phyloP scores from a whole-genome alignment of 352 stramenopile genomes.

The Globisporangium spinosum region DNA sequence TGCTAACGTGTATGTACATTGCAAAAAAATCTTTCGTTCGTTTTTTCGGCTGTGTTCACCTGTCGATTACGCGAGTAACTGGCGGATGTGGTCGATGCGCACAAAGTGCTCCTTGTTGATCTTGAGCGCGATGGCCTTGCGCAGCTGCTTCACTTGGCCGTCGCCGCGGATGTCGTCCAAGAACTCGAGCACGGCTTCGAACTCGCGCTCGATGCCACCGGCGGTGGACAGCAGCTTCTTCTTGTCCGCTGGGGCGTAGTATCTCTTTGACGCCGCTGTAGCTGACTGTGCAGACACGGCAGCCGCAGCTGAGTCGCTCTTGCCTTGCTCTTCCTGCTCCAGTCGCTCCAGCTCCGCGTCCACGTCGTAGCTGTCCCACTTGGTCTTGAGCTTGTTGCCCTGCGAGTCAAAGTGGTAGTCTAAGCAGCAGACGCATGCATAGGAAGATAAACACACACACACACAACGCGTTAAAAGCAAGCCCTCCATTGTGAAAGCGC shows the following conservation, averaged over 20 bases:
- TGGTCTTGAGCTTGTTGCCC: conserved; percentile 85
- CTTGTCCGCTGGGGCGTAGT: conserved; percentile 26
- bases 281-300: neutral
- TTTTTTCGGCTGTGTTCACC: neutral
- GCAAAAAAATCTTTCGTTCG: neutral
- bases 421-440: conserved; percentile 19
- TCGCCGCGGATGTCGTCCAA: conserved; percentile 68
- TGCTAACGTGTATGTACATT: neutral
- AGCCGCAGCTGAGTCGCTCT: neutral
- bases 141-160: conserved; percentile 57
- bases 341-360: conserved; percentile 71
- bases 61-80: conserved; percentile 9
- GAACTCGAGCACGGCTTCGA: conserved; percentile 74
- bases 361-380: conserved; percentile 81
- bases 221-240: conserved; percentile 40
- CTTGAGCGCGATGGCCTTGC: conserved; percentile 63
- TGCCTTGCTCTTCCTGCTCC: conserved; percentile 42
- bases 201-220: conserved; percentile 66
- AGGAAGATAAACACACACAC: conserved; percentile 1
- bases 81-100: conserved; percentile 61
- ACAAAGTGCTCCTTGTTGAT: conserved; percentile 66
- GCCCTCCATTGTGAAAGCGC: neutral
- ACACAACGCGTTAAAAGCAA: neutral
- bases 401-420: conserved; percentile 86
- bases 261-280: neutral